phyloP scores from a whole-genome alignment of 352 stramenopile genomes.

The Globisporangium nagaii region DNA sequence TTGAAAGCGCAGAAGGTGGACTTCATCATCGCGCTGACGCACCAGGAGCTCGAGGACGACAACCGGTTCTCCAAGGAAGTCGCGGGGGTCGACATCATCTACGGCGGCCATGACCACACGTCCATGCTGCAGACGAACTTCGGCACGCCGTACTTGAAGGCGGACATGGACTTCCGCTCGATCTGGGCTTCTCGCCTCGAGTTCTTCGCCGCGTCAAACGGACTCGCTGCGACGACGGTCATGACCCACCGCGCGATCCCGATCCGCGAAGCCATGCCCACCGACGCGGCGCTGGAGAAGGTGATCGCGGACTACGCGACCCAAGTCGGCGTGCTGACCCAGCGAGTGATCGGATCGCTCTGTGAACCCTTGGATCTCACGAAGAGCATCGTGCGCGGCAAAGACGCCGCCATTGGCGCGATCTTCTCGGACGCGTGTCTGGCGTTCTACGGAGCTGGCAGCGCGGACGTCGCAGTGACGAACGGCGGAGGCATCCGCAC shows the following conservation, averaged over 20 bases:
- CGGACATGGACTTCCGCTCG: slow-evolving; percentile 68
- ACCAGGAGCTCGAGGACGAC: slow-evolving; percentile 63
- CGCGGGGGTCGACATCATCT: slow-evolving; percentile 55
- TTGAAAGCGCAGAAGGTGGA: slow-evolving; percentile 39
- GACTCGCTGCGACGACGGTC: slow-evolving; percentile 23
- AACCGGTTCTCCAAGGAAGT: slow-evolving; percentile 66
- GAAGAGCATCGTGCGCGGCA: slow-evolving; percentile 39
- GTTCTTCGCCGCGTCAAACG: slow-evolving; percentile 35
- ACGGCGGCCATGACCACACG: slow-evolving; percentile 62
- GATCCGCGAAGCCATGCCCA: slow-evolving; percentile 54
- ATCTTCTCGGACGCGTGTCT: slow-evolving; percentile 34
- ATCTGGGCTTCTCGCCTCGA: slow-evolving; percentile 61
- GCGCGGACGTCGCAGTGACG: slow-evolving; percentile 10
- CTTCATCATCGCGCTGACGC: slow-evolving; percentile 67
- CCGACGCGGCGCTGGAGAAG: slow-evolving; percentile 39
- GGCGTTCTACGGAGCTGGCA: slow-evolving; percentile 8
- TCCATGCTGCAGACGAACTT: slow-evolving; percentile 69
- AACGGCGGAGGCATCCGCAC: slow-evolving; percentile 21
- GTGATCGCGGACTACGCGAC: slow-evolving; percentile 41
- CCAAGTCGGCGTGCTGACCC: slow-evolving; percentile 33
- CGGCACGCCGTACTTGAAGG: slow-evolving; percentile 63
- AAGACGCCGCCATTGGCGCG: slow-evolving; percentile 42
- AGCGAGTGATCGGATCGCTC: slow-evolving; percentile 40
- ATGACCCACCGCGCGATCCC: slow-evolving; percentile 51
- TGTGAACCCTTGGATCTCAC: slow-evolving; percentile 52